A percentile compares a stretch with the other conserved stretches of the same genome.
Evolutionary conservation across 2,329 filamentous ascomycete genomes (phyloP).

Genomic region (Neocucurbitaria cava): DNA sequence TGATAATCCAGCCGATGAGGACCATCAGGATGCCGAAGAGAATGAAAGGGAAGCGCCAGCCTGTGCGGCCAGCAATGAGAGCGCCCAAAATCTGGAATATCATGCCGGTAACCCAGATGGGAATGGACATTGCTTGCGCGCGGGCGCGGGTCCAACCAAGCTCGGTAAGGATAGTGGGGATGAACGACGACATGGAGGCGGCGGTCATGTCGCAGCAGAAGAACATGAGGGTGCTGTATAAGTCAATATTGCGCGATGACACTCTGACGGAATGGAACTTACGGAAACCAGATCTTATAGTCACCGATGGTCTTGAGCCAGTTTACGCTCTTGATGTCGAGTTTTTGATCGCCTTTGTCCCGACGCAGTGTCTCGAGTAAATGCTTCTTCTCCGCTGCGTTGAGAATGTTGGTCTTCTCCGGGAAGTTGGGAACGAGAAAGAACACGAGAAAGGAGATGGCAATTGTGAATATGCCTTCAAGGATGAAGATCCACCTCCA

Average conservation of each 20-base stretch:
- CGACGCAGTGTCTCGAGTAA: conserved; percentile 58
- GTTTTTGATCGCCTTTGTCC: conserved; percentile 55
- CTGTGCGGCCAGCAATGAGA: conserved; percentile 33
- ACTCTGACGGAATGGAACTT: conserved; percentile 54
- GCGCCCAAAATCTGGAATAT: conserved; percentile 30
- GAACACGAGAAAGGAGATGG: conserved; percentile 57
- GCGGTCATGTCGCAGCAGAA: conserved; percentile 46
- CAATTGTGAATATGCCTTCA: conserved; percentile 62
- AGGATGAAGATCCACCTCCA: conserved; percentile 64
- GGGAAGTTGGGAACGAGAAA: conserved; percentile 63
- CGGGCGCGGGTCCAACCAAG: conserved; percentile 41
- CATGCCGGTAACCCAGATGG: conserved; percentile 42
- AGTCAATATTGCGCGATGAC: conserved; percentile 6
- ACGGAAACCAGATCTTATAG: conserved; percentile 65
- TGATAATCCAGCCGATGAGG: conserved; percentile 59
- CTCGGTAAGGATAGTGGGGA: conserved; percentile 44
- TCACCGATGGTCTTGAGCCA: conserved; percentile 56
- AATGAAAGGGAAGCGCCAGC: conserved; percentile 41
- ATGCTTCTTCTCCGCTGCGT: conserved; percentile 58
- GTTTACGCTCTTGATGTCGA: conserved; percentile 57
- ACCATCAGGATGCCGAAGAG: conserved; percentile 45
- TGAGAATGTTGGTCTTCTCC: conserved; percentile 58
- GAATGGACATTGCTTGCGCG: conserved; percentile 45
- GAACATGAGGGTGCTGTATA: conserved; percentile 37
- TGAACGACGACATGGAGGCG: conserved; percentile 39